Evolutionary conservation across 768 basidiomycete genomes (phyloP), one percentile per base, ranked within the genome.

Genomic region (Neoboletus subvelutipes): DNA sequence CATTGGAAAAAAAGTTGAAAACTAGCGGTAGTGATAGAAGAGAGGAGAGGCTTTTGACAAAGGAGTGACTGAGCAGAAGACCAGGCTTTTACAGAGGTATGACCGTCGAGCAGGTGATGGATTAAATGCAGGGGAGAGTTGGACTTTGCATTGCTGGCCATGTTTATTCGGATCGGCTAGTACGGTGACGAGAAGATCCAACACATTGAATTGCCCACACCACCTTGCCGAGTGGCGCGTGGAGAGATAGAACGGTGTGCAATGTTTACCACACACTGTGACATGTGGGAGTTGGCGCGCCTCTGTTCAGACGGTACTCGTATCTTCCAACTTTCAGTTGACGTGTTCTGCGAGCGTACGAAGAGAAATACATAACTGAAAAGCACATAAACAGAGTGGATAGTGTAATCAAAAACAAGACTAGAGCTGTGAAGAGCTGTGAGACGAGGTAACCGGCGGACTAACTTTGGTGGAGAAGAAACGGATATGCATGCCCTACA

Each of bases 291-390:
- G 10, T 11, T 9, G 20, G 43, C 12, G 9, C 22, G 47, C 8
- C 18, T 47, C 22, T 26, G 17, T 48, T 39, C 36, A 15, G 37
- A 37, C 28, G 15, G 28, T 39, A 13, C 8, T 37, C 50, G 57
- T 50, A 64, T 64, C 61, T 54, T 64, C 45, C 57, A 15, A 31
- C 39, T 51, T 60, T 52, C 62, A 66, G 55, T 59, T 51, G 66
- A 55, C 58, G 49, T 53, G 31, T 66, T 58, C 46, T 60, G 61
- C 39, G 59, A 64, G 52, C 37, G 50, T 68, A 71, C 69, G 69
- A 71, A 70, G 52, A 54, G 41, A 63, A 70, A 73, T 71, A 71
- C 71, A 71, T 68, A 73, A 71, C 65, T 71, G 68, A 70, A 70
- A 64, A 70, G 72, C 72, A 73, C 70, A 73, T 68, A 70, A 71